A percentile compares a stretch with the other conserved stretches of the same genome.
These are phyloP conservation scores for Crucibulum laeve DNA, from an alignment of 768 basidiomycete genomes.

Conservation along the genomic window DNA sequence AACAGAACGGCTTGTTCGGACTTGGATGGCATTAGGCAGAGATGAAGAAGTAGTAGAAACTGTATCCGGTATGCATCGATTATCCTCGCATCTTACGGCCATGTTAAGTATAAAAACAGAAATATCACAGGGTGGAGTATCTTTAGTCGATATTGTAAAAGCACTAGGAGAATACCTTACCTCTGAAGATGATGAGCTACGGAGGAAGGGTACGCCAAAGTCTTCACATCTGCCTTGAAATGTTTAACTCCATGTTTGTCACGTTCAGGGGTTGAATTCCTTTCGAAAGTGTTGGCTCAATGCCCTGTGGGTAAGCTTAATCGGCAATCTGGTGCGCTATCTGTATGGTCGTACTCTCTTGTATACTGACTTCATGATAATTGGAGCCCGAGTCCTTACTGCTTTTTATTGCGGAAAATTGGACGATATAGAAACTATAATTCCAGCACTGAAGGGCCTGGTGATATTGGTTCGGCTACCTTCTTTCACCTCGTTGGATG, in stretches of 20 bases:
- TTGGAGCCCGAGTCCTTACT: conserved; percentile 73
- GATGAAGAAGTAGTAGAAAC: conserved; percentile 57
- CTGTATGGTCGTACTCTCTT: conserved; percentile 1
- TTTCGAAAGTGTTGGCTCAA: conserved; percentile 64
- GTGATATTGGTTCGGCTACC: conserved; percentile 59
- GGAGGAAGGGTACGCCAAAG: conserved; percentile 65
- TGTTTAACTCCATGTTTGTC: conserved; percentile 5
- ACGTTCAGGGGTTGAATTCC: conserved; percentile 71
- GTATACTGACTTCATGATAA: conserved; percentile 4
- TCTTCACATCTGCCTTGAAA: not conserved
- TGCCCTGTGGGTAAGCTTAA: conserved; percentile 65
- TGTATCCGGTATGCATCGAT: conserved; percentile 47
- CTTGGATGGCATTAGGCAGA: conserved; percentile 66
- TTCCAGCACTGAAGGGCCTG: conserved; percentile 78
- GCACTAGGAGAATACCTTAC: conserved; percentile 85
- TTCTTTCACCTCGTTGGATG: conserved; percentile 62
- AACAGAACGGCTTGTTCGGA: conserved; percentile 51
- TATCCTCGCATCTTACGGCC: conserved; percentile 7
- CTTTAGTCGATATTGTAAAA: conserved; percentile 78
- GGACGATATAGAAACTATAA: conserved; percentile 79
- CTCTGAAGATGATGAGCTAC: conserved; percentile 72
- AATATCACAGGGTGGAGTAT: conserved; percentile 48
- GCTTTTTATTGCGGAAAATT: conserved; percentile 84
- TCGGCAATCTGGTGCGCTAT: conserved; percentile 69
- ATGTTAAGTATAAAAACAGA: conserved; percentile 23